Evolutionary conservation across 2,329 filamentous ascomycete genomes (phyloP).

Genomic region (Aspergillus niger): DNA sequence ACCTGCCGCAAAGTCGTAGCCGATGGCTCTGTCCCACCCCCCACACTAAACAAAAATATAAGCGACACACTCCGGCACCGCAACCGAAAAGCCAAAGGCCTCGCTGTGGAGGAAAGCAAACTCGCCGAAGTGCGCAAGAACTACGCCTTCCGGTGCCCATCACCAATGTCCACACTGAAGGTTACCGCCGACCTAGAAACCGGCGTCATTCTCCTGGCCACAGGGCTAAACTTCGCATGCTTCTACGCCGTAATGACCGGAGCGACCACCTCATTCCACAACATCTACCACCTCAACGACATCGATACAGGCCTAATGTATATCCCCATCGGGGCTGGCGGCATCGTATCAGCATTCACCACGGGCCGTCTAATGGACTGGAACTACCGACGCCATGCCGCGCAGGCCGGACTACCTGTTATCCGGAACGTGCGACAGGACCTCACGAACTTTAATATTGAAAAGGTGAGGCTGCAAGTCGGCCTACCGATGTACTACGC

Average conservation of each 20-base stretch:
- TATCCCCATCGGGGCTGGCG: constrained; percentile 38
- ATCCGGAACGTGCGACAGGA: constrained; percentile 9
- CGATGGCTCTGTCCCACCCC: constrained; percentile 36
- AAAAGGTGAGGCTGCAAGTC: constrained; percentile 26
- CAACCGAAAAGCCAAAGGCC: constrained; percentile 11
- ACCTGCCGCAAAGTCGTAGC: constrained; percentile 46
- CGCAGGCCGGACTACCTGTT: neutral
- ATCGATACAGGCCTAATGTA: constrained; percentile 48
- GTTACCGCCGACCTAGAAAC: constrained; percentile 43
- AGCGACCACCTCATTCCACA: constrained; percentile 49
- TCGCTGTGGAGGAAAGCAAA: neutral
- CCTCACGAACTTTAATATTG: constrained; percentile 18
- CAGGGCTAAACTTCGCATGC: constrained; percentile 48
- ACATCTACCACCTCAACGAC: constrained; percentile 51
- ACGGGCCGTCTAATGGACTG: constrained; percentile 24
- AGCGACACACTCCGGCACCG: constrained; percentile 21
- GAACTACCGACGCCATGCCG: constrained; percentile 25
- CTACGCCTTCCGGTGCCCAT: constrained; percentile 42
- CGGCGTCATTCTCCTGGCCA: constrained; percentile 39
- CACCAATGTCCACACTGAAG: constrained; percentile 29
- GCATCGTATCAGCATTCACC: constrained; percentile 22
- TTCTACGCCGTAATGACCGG: constrained; percentile 52
- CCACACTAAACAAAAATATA: constrained; percentile 26
- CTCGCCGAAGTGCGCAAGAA: constrained; percentile 10
- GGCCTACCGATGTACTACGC: constrained; percentile 23